Percentiles rank a stretch among this genome's conserved stretches.
Conservation (phyloP, 202 grass and related monocot species). For the Dendrocalamus latiflorus region DNA sequence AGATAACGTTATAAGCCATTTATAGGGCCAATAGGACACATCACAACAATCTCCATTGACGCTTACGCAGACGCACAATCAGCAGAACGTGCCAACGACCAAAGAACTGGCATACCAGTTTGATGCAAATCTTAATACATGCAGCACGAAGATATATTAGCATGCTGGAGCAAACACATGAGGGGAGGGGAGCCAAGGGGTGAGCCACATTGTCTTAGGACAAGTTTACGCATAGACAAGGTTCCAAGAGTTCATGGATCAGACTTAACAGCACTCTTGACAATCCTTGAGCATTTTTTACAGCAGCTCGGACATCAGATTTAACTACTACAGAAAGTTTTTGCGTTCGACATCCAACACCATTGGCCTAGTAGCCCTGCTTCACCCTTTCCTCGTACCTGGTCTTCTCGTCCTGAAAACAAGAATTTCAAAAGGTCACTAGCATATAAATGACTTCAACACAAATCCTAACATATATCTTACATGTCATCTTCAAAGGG, state of each 20-base stretch:
- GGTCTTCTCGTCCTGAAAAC: constrained; percentile 41
- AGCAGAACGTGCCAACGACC: not conserved
- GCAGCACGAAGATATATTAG: not conserved
- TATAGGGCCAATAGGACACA: too few relatives aligned
- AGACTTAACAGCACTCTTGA: not conserved
- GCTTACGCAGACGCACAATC: too few relatives aligned
- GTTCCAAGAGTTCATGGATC: not conserved
- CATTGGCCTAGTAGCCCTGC: constrained; percentile 30
- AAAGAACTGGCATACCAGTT: not conserved
- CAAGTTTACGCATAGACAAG: not conserved
- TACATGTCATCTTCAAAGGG: too few relatives aligned
- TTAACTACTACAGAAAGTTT: not conserved
- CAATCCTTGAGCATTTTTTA: not conserved
- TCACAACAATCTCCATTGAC: too few relatives aligned
- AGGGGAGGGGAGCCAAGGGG: not conserved
- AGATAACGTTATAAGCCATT: too few relatives aligned
- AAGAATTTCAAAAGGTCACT: not conserved
- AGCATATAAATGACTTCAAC: too few relatives aligned
- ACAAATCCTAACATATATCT: too few relatives aligned
- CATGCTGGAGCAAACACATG: not conserved
- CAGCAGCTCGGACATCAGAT: not conserved
- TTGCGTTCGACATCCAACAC: not conserved
- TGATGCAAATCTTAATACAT: not conserved
- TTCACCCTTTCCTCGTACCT: constrained; percentile 26
- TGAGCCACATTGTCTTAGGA: too few relatives aligned